phyloP scores from a whole-genome alignment of 2,329 filamentous ascomycete genomes.

The Beauveria australis region DNA sequence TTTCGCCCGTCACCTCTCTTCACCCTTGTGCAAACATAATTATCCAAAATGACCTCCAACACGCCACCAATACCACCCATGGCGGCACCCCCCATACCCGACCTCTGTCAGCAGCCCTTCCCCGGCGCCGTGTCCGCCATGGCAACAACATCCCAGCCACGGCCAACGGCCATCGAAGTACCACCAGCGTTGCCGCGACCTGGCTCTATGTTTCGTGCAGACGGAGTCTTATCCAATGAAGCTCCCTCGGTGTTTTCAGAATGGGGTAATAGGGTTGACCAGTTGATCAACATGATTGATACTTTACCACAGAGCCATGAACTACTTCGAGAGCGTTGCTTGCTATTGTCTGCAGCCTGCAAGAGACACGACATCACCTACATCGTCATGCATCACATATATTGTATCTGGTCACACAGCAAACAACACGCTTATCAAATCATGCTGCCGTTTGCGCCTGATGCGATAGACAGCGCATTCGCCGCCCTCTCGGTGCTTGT shows the following conservation, averaged over 20 bases:
- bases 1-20: background rate
- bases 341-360: conserved; percentile 52
- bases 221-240: background rate
- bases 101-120: background rate
- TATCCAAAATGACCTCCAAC: background rate
- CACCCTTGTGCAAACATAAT: background rate
- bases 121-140: background rate
- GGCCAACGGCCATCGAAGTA: background rate
- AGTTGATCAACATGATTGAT: background rate
- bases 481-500: conserved; percentile 27
- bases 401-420: conserved; percentile 45
- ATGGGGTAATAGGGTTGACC: background rate
- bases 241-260: background rate
- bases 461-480: conserved; percentile 26
- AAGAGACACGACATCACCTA: conserved; percentile 51
- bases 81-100: background rate
- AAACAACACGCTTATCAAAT: conserved; percentile 24
- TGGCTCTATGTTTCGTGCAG: background rate
- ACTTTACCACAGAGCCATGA: background rate
- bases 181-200: background rate
- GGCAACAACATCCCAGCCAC: background rate
- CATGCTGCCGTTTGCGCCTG: conserved; percentile 5
- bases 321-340: conserved; percentile 32
- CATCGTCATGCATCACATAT: conserved; percentile 56
- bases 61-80: background rate